Conservation (phyloP, 192 early-diverging fungal genomes). For the Podila horticola region DNA sequence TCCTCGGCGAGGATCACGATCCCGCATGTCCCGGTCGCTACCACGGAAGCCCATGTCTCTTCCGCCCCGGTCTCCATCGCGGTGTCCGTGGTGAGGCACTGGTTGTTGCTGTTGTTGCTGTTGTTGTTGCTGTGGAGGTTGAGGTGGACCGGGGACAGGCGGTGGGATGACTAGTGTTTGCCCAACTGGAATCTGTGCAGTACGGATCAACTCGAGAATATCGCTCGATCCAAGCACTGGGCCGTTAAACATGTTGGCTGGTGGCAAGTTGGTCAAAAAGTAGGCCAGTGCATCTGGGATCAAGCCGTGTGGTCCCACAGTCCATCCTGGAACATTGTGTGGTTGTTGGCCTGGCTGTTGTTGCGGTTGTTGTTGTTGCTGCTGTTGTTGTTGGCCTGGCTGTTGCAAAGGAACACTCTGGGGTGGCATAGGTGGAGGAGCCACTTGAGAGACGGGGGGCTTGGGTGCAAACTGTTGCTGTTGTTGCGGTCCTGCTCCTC, state of each 20-base stretch:
- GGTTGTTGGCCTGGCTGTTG: neutral
- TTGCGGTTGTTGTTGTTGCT: too few species aligned
- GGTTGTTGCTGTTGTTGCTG: constrained; percentile 1
- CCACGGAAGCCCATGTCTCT: constrained; percentile 36
- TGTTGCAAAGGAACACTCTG: constrained; percentile 1
- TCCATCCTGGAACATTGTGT: constrained; percentile 37
- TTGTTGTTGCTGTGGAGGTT: neutral
- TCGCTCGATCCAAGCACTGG: constrained; percentile 52
- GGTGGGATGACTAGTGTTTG: constrained; percentile 47
- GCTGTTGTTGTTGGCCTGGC: neutral
- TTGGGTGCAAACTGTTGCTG: constrained; percentile 16
- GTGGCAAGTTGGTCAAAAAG: constrained; percentile 58
- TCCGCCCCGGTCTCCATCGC: constrained; percentile 22
- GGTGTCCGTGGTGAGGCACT: neutral
- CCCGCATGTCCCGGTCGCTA: constrained; percentile 46
- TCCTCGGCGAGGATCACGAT: constrained; percentile 12
- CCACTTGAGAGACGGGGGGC: constrained; percentile 20
- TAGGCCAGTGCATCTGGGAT: constrained; percentile 59
- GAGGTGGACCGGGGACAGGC: constrained; percentile 10
- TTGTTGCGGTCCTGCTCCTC: constrained; percentile 19
- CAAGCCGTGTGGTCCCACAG: constrained; percentile 34
- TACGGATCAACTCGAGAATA: constrained; percentile 56
- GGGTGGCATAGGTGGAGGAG: constrained; percentile 23
- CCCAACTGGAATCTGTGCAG: constrained; percentile 50
- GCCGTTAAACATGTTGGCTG: constrained; percentile 54